These are phyloP conservation scores for Themeda triandra DNA, from an alignment of 176 grass and related monocot genomes.

Conservation along the genomic window DNA sequence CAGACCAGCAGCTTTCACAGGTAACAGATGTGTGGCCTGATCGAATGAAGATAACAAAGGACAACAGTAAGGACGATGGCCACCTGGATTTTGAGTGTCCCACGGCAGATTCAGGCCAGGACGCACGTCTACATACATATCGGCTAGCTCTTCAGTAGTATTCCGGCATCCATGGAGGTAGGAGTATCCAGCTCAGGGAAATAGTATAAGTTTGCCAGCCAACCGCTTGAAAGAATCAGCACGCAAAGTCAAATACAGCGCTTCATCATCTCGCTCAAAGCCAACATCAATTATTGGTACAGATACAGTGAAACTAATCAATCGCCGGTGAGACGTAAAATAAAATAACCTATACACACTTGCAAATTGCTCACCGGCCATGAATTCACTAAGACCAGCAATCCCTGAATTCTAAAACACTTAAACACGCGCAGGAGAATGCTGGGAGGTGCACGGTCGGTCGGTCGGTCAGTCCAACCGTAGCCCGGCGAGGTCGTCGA, in stretches of 20 bases:
- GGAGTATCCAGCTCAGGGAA: neutral
- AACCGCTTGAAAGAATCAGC: neutral
- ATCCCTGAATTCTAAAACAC: constrained; percentile 7
- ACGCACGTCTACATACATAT: neutral
- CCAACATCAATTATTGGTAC: constrained; percentile 14
- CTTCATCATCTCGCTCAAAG: constrained; percentile 17
- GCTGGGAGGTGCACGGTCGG: too few species aligned
- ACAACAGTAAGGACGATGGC: too few species aligned
- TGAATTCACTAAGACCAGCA: constrained; percentile 1
- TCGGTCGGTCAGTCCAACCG: constrained; percentile 15
- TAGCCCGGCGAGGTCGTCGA: constrained; percentile 21
- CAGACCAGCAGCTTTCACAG: neutral
- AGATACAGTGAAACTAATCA: neutral
- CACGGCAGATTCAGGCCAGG: neutral
- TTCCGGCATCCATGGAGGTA: neutral
- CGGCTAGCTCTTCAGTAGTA: neutral
- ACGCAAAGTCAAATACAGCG: constrained; percentile 19
- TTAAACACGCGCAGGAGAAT: neutral
- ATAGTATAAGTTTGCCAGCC: neutral
- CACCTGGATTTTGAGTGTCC: too few species aligned
- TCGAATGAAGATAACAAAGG: neutral
- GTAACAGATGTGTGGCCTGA: neutral
- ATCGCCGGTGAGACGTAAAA: neutral
- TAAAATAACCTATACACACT: constrained; percentile 37
- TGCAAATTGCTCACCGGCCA: constrained; percentile 22